These are phyloP conservation scores for Yamadazyma epiphylla DNA, from an alignment of 1,139 yeast species.

Conservation along the genomic window DNA sequence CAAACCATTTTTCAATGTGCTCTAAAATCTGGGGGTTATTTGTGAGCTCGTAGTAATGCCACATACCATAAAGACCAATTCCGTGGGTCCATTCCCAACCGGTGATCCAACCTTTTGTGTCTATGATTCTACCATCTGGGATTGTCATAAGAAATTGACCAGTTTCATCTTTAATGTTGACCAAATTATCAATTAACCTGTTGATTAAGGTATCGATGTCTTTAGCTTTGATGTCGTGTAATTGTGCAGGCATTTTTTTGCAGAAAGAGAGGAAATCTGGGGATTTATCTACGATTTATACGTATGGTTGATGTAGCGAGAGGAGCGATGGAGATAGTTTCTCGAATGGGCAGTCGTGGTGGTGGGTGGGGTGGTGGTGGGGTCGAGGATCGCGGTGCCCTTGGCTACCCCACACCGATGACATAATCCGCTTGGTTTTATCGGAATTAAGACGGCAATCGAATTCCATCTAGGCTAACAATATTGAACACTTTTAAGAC, in stretches of 20 bases:
- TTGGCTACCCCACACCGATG: neutral
- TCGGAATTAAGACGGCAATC: no score
- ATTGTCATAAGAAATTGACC: constrained; percentile 25
- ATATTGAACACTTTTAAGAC: no score
- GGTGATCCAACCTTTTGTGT: constrained; percentile 31
- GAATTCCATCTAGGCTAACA: no score
- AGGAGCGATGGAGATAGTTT: no score
- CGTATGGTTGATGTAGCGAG: no score
- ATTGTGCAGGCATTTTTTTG: constrained; percentile 16
- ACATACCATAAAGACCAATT: constrained; percentile 29
- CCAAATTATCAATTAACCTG: constrained; percentile 15
- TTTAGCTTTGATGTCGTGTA: constrained; percentile 12
- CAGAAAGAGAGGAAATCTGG: neutral
- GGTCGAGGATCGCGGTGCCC: neutral
- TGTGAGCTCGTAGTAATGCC: constrained; percentile 28
- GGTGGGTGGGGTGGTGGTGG: neutral
- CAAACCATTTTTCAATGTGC: constrained; percentile 24
- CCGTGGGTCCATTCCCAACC: constrained; percentile 40
- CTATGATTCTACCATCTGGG: constrained; percentile 29
- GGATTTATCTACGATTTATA: no score
- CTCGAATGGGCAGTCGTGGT: neutral
- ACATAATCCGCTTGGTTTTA: neutral
- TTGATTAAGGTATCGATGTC: constrained; percentile 12
- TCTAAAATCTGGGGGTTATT: constrained; percentile 15
- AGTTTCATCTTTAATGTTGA: constrained; percentile 21